Evolutionary conservation across 2,329 filamentous ascomycete genomes (phyloP).

Genomic region (Trichophyton mentagrophytes): DNA sequence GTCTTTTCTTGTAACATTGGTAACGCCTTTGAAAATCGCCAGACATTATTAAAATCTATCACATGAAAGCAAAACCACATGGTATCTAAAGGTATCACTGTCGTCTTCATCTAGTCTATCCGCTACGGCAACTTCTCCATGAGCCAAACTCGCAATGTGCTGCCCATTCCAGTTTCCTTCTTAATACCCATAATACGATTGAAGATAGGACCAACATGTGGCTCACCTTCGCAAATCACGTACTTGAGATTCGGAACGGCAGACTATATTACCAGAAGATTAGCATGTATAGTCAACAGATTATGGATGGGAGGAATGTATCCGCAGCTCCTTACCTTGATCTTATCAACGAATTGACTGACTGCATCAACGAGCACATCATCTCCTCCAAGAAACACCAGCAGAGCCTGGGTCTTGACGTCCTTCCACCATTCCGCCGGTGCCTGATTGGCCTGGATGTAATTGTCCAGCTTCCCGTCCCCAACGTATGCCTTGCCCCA

Average conservation of each 20-base stretch:
- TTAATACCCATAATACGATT: conserved; percentile 25
- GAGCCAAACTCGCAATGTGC: conserved; percentile 27
- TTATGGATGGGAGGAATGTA: neutral
- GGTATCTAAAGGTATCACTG: neutral
- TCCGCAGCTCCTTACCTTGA: conserved; percentile 31
- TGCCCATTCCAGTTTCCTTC: conserved; percentile 29
- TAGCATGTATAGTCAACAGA: neutral
- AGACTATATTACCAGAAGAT: conserved; percentile 11
- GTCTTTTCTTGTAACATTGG: too few relatives aligned
- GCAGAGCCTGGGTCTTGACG: conserved; percentile 36
- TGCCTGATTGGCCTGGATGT: conserved; percentile 42
- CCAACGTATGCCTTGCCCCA: conserved; percentile 42
- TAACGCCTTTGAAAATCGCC: too few relatives aligned
- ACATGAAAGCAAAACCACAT: neutral
- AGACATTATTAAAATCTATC: neutral
- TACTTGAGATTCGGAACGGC: conserved; percentile 22
- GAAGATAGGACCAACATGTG: conserved; percentile 33
- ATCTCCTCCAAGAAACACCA: conserved; percentile 43
- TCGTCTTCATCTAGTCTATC: neutral
- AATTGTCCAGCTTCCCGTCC: conserved; percentile 32
- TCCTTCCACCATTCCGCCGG: conserved; percentile 42
- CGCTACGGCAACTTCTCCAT: conserved; percentile 10
- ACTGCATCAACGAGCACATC: conserved; percentile 47
- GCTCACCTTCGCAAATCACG: conserved; percentile 27
- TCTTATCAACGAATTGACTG: conserved; percentile 35